Conservation (phyloP, 148 eudicot genomes). For the Nepenthes mirabilis region DNA sequence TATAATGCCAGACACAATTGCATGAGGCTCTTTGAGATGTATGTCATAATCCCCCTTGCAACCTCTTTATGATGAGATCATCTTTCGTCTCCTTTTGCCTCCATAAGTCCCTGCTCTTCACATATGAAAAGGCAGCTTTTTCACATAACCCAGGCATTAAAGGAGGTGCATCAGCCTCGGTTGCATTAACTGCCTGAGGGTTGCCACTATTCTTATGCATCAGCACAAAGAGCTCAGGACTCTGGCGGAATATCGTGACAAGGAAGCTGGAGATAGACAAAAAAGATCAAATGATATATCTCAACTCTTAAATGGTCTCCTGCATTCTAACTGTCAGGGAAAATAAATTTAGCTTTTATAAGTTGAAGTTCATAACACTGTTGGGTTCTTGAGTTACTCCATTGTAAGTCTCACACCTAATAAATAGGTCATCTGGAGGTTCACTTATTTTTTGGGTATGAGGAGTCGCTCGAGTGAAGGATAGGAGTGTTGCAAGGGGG, state of each 20-base stretch:
- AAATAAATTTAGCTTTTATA: too few relatives aligned
- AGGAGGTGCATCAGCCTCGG: conserved; percentile 35
- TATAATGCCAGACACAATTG: conserved; percentile 55
- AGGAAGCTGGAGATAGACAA: conserved; percentile 42
- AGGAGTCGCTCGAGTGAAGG: too few relatives aligned
- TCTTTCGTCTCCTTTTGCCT: conserved; percentile 55
- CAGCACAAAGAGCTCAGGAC: conserved; percentile 64
- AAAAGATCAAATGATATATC: background rate
- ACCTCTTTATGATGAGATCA: conserved; percentile 30
- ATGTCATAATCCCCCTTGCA: too few relatives aligned
- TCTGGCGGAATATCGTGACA: conserved; percentile 60
- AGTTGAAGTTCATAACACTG: too few relatives aligned
- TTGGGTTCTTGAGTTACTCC: too few relatives aligned
- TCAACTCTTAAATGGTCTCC: background rate
- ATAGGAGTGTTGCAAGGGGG: too few relatives aligned
- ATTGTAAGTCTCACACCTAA: too few relatives aligned
- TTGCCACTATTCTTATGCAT: conserved; percentile 59
- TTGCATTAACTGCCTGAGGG: conserved; percentile 35
- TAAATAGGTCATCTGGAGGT: too few relatives aligned
- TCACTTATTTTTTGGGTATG: too few relatives aligned
- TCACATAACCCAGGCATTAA: conserved; percentile 67
- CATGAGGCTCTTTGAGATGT: conserved; percentile 76
- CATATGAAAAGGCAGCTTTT: conserved; percentile 73
- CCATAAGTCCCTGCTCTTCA: conserved; percentile 70
- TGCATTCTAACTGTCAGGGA: too few relatives aligned